Percentiles rank a stretch among this genome's conserved stretches.
Evolutionary conservation across 176 grass and related monocot species (phyloP).

Genomic region (Poa pratensis): DNA sequence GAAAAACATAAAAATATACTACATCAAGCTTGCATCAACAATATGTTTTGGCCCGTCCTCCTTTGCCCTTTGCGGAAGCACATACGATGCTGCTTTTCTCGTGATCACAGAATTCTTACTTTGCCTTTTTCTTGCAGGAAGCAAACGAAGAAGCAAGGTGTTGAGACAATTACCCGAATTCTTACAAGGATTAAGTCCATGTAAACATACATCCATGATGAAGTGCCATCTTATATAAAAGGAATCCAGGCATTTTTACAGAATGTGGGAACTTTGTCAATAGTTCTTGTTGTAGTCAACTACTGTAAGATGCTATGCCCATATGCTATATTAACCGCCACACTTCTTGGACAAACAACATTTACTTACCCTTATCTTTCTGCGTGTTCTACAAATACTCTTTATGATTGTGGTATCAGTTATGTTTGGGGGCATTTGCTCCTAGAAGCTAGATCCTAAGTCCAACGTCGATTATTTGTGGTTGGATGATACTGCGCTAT

Average conservation of each 20-base stretch:
- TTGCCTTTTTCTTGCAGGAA: background rate
- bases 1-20: background rate
- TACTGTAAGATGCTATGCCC: slow-evolving; percentile 38
- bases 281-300: slow-evolving; percentile 38
- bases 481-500: too few relatives aligned
- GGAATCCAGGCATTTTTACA: slow-evolving; percentile 34
- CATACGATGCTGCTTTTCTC: background rate
- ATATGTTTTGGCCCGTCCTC: background rate
- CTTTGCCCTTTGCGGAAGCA: slow-evolving; percentile 2
- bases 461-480: too few relatives aligned
- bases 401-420: too few relatives aligned
- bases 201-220: slow-evolving; percentile 38
- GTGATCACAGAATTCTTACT: background rate
- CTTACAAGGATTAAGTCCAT: slow-evolving; percentile 8
- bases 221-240: slow-evolving; percentile 32
- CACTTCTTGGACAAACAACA: slow-evolving; percentile 19
- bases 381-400: too few relatives aligned
- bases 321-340: slow-evolving; percentile 31
- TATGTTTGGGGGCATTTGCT: too few relatives aligned
- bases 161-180: slow-evolving; percentile 3
- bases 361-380: background rate
- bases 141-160: slow-evolving; percentile 5
- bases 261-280: slow-evolving; percentile 38
- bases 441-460: too few relatives aligned
- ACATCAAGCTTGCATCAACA: background rate